These are phyloP conservation scores for Trypanosomatidae sp. DNA, from an alignment of 208 protist genomes.

Conservation along the genomic window DNA sequence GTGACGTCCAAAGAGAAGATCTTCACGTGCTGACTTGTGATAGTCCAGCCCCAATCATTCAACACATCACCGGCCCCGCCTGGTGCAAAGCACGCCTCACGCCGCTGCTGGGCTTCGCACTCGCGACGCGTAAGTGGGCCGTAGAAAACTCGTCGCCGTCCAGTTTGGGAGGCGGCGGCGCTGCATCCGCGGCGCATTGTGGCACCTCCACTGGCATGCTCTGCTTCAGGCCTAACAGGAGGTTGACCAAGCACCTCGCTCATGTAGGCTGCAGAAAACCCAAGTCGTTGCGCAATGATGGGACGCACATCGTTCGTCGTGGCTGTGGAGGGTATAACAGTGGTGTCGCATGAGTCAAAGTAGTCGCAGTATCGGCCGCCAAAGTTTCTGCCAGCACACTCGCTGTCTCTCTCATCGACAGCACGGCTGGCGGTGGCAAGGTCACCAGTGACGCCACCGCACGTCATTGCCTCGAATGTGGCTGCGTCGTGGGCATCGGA, in stretches of 20 bases:
- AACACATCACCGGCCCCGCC: slow-evolving; percentile 31
- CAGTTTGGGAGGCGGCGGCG: background rate
- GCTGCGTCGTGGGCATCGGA: background rate
- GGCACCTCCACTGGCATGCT: background rate
- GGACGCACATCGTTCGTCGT: slow-evolving; percentile 19
- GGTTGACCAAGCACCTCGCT: slow-evolving; percentile 14
- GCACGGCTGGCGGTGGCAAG: background rate
- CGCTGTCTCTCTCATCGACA: background rate
- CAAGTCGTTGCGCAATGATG: slow-evolving; percentile 17
- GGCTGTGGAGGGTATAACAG: background rate
- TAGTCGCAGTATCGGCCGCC: background rate
- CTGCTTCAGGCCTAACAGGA: background rate
- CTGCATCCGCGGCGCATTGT: background rate
- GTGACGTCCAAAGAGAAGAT: slow-evolving; percentile 71
- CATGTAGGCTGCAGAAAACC: slow-evolving; percentile 20
- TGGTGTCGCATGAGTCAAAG: background rate
- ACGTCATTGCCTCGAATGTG: background rate
- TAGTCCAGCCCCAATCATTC: slow-evolving; percentile 85
- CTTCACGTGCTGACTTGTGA: slow-evolving; percentile 56
- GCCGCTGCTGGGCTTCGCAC: slow-evolving; percentile 22
- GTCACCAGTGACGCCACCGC: too few relatives aligned
- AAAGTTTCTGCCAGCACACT: background rate
- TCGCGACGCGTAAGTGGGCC: slow-evolving; percentile 20
- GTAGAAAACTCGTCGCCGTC: background rate
- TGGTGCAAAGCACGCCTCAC: slow-evolving; percentile 14